These are phyloP conservation scores for Aphanomyces euteiches DNA, from an alignment of 352 stramenopile species.

Conservation along the genomic window DNA sequence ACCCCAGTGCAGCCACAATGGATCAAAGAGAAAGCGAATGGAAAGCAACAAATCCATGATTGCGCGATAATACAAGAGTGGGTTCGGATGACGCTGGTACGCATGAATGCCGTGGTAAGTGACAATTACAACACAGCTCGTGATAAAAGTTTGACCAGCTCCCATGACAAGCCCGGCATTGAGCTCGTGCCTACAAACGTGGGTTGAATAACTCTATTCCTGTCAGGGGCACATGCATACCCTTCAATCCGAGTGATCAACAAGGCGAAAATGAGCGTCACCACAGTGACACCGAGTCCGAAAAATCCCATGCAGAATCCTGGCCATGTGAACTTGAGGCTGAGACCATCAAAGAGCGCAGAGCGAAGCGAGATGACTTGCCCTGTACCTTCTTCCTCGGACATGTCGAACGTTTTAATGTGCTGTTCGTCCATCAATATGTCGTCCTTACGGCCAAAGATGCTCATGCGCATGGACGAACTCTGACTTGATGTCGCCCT, in stretches of 20 bases:
- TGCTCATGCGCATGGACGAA: slow-evolving; percentile 1
- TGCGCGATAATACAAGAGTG: slow-evolving; percentile 82
- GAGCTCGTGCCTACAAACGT: slow-evolving; percentile 18
- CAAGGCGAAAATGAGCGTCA: background rate
- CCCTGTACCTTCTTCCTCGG: background rate
- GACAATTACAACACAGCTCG: slow-evolving; percentile 53
- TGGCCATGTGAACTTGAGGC: slow-evolving; percentile 3
- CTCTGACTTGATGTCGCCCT: background rate
- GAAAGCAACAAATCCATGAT: slow-evolving; percentile 67
- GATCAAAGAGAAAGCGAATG: slow-evolving; percentile 68
- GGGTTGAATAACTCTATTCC: background rate
- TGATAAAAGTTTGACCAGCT: slow-evolving; percentile 15
- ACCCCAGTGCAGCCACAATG: slow-evolving; percentile 47
- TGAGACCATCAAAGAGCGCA: slow-evolving; percentile 11
- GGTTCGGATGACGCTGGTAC: slow-evolving; percentile 75
- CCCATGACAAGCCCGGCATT: slow-evolving; percentile 23
- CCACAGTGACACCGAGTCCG: background rate
- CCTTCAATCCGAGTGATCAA: background rate
- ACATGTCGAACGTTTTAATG: slow-evolving; percentile 14
- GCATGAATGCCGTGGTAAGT: slow-evolving; percentile 74
- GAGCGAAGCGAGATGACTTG: slow-evolving; percentile 7
- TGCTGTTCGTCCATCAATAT: background rate
- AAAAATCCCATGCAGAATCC: background rate
- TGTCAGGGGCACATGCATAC: background rate
- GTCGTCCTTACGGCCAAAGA: slow-evolving; percentile 20